Evolutionary conservation across 2,329 filamentous ascomycete genomes (phyloP), one percentile per base, ranked within the genome.

Genomic region (Cladorrhinum sp.): DNA sequence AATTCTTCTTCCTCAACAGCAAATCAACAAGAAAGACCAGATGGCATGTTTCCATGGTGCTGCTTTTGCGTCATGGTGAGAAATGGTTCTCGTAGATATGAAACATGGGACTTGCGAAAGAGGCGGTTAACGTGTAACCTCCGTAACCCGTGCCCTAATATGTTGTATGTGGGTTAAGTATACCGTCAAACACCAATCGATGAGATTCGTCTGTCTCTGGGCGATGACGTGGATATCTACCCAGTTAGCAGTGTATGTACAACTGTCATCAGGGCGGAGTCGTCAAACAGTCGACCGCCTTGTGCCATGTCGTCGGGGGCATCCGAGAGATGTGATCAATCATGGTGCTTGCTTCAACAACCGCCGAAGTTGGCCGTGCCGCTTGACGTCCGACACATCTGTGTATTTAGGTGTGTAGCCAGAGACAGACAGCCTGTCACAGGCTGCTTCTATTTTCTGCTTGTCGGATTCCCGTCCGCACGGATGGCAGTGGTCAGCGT

Each of bases 71-170:
- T 46, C 42, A 46, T 46, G 18, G 18, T 46, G 42, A 39, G 53
- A 21, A 33, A 10, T 24, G 21, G 42, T 46, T 46, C 3, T 21
- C 18, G n/a, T 20, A 18, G 55, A 51, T 18, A 36, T 61, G 59
- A 61, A 58, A 61, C 59, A 55, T 61, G 58, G 28, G 24, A 30
- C 18, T 61, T 49, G 5, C 21, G 36, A 36, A 50, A 39, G 50
- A 54, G 49, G 49, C 49, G 39, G 58, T 24, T 55, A 49, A 36
- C 33, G 33, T 36, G 33, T 36, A 36, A 36, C 33, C 33, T 53
- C 53, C 58, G 60, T 58, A 55, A 55, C 55, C 51, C 33, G n/a
- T 21, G 42, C n/a, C 16, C 42, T 46, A 46, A 42, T n/a, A 3
- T 3, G 36, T 12, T 14, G 55, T 21, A 42, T 9, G 10, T 30